Percentiles rank a stretch among this genome's conserved stretches.
These are phyloP conservation scores for Naganishia onofrii DNA, from an alignment of 768 basidiomycete genomes.

Conservation along the genomic window DNA sequence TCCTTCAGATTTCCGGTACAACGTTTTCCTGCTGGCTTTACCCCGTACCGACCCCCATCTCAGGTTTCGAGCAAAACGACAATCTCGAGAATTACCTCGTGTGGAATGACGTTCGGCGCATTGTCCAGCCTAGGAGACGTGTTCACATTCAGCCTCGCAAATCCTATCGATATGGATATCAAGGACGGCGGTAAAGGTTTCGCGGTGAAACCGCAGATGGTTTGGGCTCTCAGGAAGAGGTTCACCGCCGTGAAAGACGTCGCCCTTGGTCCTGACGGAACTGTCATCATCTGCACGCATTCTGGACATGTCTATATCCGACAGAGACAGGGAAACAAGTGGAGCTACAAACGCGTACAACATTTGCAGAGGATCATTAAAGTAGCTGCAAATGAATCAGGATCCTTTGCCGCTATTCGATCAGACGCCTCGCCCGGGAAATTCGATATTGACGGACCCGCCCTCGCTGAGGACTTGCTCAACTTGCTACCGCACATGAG, in stretches of 20 bases:
- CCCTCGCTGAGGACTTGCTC: conserved; percentile 66
- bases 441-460: conserved; percentile 61
- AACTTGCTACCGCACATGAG: conserved; percentile 64
- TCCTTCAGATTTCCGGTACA: conserved; percentile 67
- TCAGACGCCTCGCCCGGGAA: conserved; percentile 65
- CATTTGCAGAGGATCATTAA: conserved; percentile 78
- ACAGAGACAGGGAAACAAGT: conserved; percentile 58
- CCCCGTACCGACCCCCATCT: conserved; percentile 71
- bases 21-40: conserved; percentile 70
- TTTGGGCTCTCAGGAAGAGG: conserved; percentile 83
- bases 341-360: conserved; percentile 75
- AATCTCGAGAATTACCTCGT: conserved; percentile 74
- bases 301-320: conserved; percentile 93
- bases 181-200: conserved; percentile 40
- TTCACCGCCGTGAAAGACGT: conserved; percentile 86
- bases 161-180: conserved; percentile 51
- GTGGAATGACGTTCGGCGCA: conserved; percentile 77
- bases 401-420: conserved; percentile 80
- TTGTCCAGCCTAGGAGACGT: conserved; percentile 85
- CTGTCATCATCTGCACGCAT: conserved; percentile 85
- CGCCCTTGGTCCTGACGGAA: conserved; percentile 79
- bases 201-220: conserved; percentile 73
- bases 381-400: conserved; percentile 81
- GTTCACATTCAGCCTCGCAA: conserved; percentile 67
- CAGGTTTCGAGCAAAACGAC: conserved; percentile 67